Evolutionary conservation across 2,329 filamentous ascomycete species (phyloP), one percentile per base, ranked within the genome.

Genomic region (Sclerotinia sclerotiorum): DNA sequence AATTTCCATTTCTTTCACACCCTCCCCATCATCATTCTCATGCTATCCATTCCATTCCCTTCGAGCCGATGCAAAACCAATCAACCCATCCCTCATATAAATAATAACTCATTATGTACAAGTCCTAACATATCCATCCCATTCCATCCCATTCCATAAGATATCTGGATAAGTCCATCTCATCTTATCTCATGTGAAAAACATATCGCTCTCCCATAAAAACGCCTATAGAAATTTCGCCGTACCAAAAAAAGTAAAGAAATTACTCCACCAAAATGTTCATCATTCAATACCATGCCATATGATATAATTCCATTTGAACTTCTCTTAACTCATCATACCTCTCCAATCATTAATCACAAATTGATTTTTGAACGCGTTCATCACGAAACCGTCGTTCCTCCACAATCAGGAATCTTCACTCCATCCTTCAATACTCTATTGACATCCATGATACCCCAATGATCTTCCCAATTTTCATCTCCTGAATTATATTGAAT

Each of bases 401-500:
- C 93, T 32, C 84, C 90, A 77, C 94, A 98, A 78, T 94, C 89
- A 0, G 94, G 94, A 74, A 98, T 97, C 77, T 86, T 89, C 75
- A 98, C 80, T 1, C 94, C 94, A 0, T 84, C 76, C 81, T 98
- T 98, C 73, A 98, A 81, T 48, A 94, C 92, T 68, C 94, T 87
- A 75, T 93, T 85, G 4, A 92, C 85, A 74, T 96, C 92, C 87
- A 98, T 89, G 19, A 98, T 81, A 13, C 95, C 94, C 94, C 94
- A 97, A 78, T 97, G 91, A 78, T 97, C 92, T 81, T 98, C 94
- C 94, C 94, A 97, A 65, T 91, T 84, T 81, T 94, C 83, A 52
- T 84, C 82, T 68, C 80, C 61, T 6, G 82, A 82, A 78, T 97
- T 90, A 81, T 88, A 97, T 24, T 79, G 76, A 67, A 90, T 82